Conservation (phyloP, 345 rosid species). For the Eucalyptus sp. region DNA sequence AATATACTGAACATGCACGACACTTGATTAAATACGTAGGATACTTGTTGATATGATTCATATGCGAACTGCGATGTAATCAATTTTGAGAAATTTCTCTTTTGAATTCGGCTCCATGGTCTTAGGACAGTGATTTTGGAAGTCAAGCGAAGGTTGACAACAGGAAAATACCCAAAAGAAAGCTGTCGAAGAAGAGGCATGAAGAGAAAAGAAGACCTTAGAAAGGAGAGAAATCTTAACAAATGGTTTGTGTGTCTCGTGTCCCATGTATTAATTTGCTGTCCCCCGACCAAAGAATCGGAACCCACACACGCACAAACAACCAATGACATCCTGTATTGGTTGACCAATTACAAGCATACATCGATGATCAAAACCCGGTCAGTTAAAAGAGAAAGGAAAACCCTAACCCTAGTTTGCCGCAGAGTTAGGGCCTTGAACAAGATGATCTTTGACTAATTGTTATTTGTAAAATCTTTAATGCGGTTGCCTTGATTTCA, state of each 20-base stretch:
- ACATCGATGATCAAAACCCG: not conserved
- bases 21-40: not conserved
- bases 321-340: not conserved
- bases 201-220: not conserved
- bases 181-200: not conserved
- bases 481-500: slow-evolving; percentile 37
- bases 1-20: not conserved
- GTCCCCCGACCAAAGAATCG: not conserved
- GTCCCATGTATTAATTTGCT: not conserved
- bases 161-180: not conserved
- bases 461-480: slow-evolving; percentile 9
- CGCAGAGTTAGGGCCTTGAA: slow-evolving; percentile 26
- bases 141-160: not conserved
- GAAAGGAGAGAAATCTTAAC: not conserved
- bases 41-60: not conserved
- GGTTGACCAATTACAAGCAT: not conserved
- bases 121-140: not conserved
- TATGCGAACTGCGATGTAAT: not conserved
- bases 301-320: slow-evolving; percentile 1
- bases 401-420: slow-evolving; percentile 10
- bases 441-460: slow-evolving; percentile 12
- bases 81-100: not conserved
- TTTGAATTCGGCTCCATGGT: not conserved
- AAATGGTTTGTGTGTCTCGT: not conserved
- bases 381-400: not conserved